phyloP scores from a whole-genome alignment of 768 basidiomycete species.

The Multifurca ochricompacta region DNA sequence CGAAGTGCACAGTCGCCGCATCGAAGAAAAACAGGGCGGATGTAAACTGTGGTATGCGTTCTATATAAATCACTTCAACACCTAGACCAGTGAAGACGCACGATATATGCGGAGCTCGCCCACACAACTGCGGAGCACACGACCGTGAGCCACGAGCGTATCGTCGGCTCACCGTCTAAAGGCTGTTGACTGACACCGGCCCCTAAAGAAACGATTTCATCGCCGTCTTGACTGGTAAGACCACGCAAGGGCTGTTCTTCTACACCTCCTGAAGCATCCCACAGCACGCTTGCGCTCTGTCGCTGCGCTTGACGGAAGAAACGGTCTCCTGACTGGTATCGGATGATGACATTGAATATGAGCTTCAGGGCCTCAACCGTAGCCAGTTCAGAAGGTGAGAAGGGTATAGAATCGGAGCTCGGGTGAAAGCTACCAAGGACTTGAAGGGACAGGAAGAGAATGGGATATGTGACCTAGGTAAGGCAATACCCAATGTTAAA shows the following conservation, averaged over 20 bases:
- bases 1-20: slow-evolving; percentile 3
- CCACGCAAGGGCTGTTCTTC: slow-evolving; percentile 14
- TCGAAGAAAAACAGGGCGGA: slow-evolving; percentile 11
- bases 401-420: not conserved
- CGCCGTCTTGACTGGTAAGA: not conserved
- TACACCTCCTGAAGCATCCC: slow-evolving; percentile 4
- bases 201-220: not conserved
- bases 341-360: not conserved
- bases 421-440: not conserved
- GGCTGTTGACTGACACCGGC: not conserved
- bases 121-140: slow-evolving; percentile 2
- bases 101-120: slow-evolving; percentile 9
- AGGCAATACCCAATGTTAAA: not conserved
- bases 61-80: not conserved
- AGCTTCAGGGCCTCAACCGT: slow-evolving; percentile 18
- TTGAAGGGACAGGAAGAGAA: slow-evolving; percentile 12
- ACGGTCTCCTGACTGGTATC: not conserved
- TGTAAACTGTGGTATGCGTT: not conserved
- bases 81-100: not conserved
- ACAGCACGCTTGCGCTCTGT: not conserved
- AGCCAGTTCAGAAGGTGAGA: slow-evolving; percentile 8
- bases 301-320: not conserved
- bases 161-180: not conserved
- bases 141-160: not conserved
- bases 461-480: slow-evolving; percentile 6